Conservation (phyloP, 805 yeast species). For the Kodamaea leandrae region DNA sequence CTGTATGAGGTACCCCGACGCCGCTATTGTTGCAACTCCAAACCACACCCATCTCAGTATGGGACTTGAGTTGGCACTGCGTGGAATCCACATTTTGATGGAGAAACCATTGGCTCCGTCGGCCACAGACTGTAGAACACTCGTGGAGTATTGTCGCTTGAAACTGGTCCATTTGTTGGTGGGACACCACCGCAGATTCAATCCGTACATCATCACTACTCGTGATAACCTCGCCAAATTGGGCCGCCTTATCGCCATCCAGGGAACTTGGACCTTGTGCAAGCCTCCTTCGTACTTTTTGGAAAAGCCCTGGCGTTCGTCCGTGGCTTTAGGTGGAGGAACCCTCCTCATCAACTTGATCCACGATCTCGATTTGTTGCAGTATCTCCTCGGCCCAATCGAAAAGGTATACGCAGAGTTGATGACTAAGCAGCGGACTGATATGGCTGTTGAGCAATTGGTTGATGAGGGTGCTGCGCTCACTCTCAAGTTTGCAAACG, state of each 20-base stretch:
- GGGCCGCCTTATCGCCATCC: constrained; percentile 35
- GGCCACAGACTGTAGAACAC: constrained; percentile 30
- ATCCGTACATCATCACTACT: constrained; percentile 37
- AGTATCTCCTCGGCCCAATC: constrained; percentile 39
- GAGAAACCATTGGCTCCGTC: constrained; percentile 37
- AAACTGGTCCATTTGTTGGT: constrained; percentile 29
- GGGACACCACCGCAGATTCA: constrained; percentile 42
- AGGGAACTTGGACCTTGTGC: constrained; percentile 38
- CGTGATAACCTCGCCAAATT: constrained; percentile 26
- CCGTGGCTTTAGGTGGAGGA: constrained; percentile 32
- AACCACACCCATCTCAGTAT: constrained; percentile 37
- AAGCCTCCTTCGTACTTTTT: constrained; percentile 35
- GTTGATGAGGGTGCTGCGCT: constrained; percentile 42
- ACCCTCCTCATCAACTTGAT: constrained; percentile 36
- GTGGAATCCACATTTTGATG: constrained; percentile 34
- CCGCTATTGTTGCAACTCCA: constrained; percentile 41
- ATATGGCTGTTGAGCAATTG: constrained; percentile 12
- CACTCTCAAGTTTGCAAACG: constrained; percentile 30
- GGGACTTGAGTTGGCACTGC: constrained; percentile 29
- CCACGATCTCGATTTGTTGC: constrained; percentile 39
- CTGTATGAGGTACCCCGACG: constrained; percentile 27
- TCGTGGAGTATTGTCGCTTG: constrained; percentile 23
- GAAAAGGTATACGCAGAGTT: constrained; percentile 36
- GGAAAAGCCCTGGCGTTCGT: constrained; percentile 33
- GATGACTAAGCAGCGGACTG: constrained; percentile 27